Evolutionary conservation across 192 early-diverging fungal genomes (phyloP).

Genomic region (Coemansia sp.): DNA sequence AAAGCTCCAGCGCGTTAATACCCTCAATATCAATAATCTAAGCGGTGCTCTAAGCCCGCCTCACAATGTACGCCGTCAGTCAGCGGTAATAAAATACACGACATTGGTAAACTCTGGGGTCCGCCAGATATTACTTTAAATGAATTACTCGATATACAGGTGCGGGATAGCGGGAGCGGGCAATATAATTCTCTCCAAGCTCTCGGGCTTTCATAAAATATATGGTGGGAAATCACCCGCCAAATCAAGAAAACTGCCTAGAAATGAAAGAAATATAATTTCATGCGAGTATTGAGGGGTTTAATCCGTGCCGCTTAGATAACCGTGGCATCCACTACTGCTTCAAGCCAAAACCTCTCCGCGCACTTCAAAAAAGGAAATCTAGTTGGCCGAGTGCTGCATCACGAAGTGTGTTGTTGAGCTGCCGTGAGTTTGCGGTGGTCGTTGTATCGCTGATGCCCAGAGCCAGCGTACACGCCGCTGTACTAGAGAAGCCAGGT

Average conservation of each 20-base stretch:
- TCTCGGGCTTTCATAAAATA: neutral
- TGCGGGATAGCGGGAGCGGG: neutral
- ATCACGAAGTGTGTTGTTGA: slow-evolving; percentile 51
- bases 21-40: neutral
- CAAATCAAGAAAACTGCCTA: neutral
- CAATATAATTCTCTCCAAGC: neutral
- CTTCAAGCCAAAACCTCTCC: slow-evolving; percentile 37
- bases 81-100: neutral
- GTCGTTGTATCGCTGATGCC: slow-evolving; percentile 27
- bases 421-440: slow-evolving; percentile 30
- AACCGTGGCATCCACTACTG: slow-evolving; percentile 55
- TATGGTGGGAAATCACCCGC: neutral
- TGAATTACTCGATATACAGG: neutral
- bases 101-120: slow-evolving; percentile 2
- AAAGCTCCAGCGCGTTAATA: neutral
- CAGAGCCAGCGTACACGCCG: slow-evolving; percentile 40
- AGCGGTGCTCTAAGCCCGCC: neutral
- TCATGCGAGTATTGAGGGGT: neutral
- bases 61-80: neutral
- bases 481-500: slow-evolving; percentile 29
- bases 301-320: slow-evolving; percentile 5
- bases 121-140: neutral
- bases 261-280: neutral
- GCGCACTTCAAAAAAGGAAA: slow-evolving; percentile 36
- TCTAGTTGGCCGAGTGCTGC: slow-evolving; percentile 50